Conservation (phyloP, 495 filamentous ascomycete genomes). For the Talaromyces trachyspermus region DNA sequence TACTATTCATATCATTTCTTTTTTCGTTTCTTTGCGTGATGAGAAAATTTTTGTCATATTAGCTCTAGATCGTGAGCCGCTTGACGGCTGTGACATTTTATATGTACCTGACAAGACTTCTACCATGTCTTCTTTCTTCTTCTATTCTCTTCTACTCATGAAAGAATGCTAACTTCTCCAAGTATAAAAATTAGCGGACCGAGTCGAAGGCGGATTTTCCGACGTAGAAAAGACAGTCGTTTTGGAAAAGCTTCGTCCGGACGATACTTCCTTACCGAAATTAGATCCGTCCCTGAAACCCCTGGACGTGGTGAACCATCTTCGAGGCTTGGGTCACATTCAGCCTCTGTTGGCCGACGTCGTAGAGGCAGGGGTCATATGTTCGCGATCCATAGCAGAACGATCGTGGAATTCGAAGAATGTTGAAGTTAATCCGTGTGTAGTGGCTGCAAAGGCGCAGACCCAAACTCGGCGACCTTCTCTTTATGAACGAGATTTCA, state of each 20-base stretch:
- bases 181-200: slow-evolving; percentile 24
- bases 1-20: slow-evolving; percentile 7
- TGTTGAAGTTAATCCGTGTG: slow-evolving; percentile 18
- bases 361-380: slow-evolving; percentile 34
- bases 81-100: slow-evolving; percentile 40
- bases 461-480: slow-evolving; percentile 23
- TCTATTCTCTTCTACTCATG: neutral
- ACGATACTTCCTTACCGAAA: neutral
- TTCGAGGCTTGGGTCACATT: slow-evolving; percentile 37
- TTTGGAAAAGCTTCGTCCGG: slow-evolving; percentile 1
- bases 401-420: slow-evolving; percentile 25
- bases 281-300: slow-evolving; percentile 21
- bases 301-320: slow-evolving; percentile 38
- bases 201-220: slow-evolving; percentile 13
- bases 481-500: slow-evolving; percentile 39
- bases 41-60: slow-evolving; percentile 37
- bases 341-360: slow-evolving; percentile 30
- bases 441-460: slow-evolving; percentile 32
- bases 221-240: slow-evolving; percentile 2
- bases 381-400: slow-evolving; percentile 33
- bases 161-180: slow-evolving; percentile 10
- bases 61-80: slow-evolving; percentile 56
- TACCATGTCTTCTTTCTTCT: neutral
- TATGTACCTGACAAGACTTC: slow-evolving; percentile 44
- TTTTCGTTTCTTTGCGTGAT: slow-evolving; percentile 31